These are phyloP conservation scores for Hirsutella thompsonii DNA, from an alignment of 2,329 filamentous ascomycete species.

Conservation along the genomic window DNA sequence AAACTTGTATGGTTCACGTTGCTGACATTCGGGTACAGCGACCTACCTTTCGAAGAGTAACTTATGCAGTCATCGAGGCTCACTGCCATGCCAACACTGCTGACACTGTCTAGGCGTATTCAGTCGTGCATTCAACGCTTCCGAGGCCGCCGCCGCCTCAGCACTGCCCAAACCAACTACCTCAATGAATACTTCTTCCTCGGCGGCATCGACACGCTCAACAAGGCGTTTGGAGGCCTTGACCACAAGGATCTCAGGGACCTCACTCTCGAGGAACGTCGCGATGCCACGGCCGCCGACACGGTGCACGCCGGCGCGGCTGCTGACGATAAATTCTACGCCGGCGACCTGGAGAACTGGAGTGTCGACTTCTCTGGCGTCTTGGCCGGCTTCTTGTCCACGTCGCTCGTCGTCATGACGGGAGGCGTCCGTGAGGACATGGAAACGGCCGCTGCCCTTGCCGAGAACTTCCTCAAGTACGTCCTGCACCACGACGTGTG, in stretches of 20 bases:
- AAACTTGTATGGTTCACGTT: not conserved
- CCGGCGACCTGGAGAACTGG: conserved; percentile 45
- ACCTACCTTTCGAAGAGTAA: conserved; percentile 44
- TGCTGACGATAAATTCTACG: conserved; percentile 31
- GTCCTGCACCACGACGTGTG: conserved; percentile 76
- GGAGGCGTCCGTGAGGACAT: conserved; percentile 42
- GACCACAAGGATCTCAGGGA: conserved; percentile 38
- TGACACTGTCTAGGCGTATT: conserved; percentile 47
- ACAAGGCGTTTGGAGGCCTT: conserved; percentile 47
- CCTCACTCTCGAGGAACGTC: conserved; percentile 49
- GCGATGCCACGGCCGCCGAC: conserved; percentile 50
- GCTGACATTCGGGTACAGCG: conserved; percentile 21
- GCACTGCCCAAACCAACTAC: conserved; percentile 43
- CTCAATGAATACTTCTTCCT: conserved; percentile 75
- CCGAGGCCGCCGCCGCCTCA: conserved; percentile 62
- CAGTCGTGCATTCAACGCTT: conserved; percentile 77
- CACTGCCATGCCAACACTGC: not conserved
- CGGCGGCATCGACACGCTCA: conserved; percentile 59
- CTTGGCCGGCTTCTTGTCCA: conserved; percentile 65
- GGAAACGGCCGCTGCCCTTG: conserved; percentile 46
- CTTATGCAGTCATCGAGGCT: not conserved
- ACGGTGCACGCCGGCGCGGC: conserved; percentile 36
- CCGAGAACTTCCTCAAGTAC: conserved; percentile 84
- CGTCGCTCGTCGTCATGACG: conserved; percentile 38
- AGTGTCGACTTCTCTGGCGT: conserved; percentile 70